Evolutionary conservation across 2,329 filamentous ascomycete species (phyloP), one percentile per base, ranked within the genome.

Genomic region (Penicillium italicum): DNA sequence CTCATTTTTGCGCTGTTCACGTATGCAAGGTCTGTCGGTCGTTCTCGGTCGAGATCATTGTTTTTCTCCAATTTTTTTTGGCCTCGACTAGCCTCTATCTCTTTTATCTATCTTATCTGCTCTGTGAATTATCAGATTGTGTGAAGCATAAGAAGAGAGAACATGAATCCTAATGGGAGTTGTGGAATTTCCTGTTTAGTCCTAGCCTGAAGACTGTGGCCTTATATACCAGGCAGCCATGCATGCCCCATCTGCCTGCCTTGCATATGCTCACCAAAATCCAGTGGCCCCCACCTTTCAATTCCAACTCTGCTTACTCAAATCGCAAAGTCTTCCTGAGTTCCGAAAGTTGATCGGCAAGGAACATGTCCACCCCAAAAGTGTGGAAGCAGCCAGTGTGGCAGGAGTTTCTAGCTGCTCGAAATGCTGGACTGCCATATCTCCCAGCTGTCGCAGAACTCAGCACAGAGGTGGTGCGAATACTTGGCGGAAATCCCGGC

Each of bases 401-500:
- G 53, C 40, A 51, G 18, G 53, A 55, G n/a, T 51, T 45, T n/a
- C 40, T 55, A 28, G 28, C 53, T 6, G 22, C 53, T 18, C 34
- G 47, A 22, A 55, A 51, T 11, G 11, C 53, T 10, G 20, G 47
- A 28, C 61, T 79, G 0, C 76, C 76, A 2, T 26, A 62, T 9
- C 44, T 79, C 0, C 41, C 58, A 3, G 69, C 76, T 50, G 69
- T 77, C 0, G 69, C 76, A 52, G 62, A 74, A 36, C 52, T 79
- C 50, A 76, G 59, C 33, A 63, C 64, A 1, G 63, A 74, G 2
- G 76, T 78, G 0, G 55, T 77, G 7, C 73, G 76, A 1, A 57
- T 79, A 0, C 64, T 78, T 3, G 77, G 76, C 0, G 72, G 74
- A 30, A 79, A 79, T 48, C 64, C 75, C 0, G 76, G 77, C 9